Conservation (phyloP, 2,329 filamentous ascomycete genomes). For the Simplicillium aogashimaense region DNA sequence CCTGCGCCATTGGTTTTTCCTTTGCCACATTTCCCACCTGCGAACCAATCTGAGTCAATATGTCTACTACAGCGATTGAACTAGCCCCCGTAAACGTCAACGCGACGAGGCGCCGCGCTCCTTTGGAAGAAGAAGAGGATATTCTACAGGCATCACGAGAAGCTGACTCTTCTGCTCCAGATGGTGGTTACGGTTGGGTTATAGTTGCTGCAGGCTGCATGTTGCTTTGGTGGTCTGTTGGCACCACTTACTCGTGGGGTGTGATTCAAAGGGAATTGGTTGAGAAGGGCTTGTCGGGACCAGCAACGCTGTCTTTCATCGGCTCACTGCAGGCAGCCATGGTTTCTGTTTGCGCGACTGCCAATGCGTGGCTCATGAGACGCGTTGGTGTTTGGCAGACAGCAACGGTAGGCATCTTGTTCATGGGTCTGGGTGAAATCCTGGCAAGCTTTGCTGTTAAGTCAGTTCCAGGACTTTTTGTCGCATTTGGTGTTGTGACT, state of each 20-base stretch:
- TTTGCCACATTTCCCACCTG: no score
- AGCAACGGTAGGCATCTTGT: conserved; percentile 32
- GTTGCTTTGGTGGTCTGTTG: conserved; percentile 41
- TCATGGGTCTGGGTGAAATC: conserved; percentile 32
- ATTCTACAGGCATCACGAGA: conserved; percentile 26
- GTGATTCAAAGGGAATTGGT: conserved; percentile 45
- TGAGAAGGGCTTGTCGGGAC: conserved; percentile 28
- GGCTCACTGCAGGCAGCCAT: conserved; percentile 37
- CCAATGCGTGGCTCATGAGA: conserved; percentile 35
- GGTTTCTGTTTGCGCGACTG: conserved; percentile 31
- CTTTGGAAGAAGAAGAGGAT: not conserved
- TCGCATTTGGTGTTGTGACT: conserved; percentile 39
- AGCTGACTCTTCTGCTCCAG: conserved; percentile 30
- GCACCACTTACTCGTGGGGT: conserved; percentile 44
- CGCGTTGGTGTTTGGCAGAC: conserved; percentile 20
- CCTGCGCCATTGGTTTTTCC: no score
- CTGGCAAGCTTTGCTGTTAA: conserved; percentile 2
- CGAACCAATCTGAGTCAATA: no score
- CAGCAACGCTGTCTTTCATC: conserved; percentile 45
- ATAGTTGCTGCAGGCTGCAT: conserved; percentile 36
- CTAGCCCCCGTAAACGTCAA: not conserved
- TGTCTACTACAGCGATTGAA: not conserved
- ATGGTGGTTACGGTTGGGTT: conserved; percentile 42
- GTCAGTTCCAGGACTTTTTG: conserved; percentile 22
- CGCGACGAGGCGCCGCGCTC: not conserved